These are phyloP conservation scores for Boletus fagicola DNA, from an alignment of 768 basidiomycete genomes.

Conservation along the genomic window DNA sequence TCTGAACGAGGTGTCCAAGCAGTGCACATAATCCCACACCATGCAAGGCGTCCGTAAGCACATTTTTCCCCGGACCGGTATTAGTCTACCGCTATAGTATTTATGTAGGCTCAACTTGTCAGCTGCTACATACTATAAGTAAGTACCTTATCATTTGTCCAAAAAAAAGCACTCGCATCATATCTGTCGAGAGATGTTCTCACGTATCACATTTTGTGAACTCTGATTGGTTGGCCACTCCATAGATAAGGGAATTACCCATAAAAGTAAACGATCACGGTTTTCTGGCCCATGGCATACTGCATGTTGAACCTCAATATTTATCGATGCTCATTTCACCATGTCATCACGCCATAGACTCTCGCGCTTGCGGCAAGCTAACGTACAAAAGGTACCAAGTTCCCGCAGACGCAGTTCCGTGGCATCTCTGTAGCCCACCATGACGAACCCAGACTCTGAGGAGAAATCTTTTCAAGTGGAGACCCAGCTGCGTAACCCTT, in stretches of 20 bases:
- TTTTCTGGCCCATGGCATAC: background rate
- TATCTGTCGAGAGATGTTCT: background rate
- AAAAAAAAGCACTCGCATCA: no score
- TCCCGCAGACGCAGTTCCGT: background rate
- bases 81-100: no score
- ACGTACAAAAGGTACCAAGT: background rate
- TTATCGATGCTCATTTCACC: background rate
- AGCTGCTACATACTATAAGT: no score
- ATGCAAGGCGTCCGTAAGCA: no score
- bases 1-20: no score
- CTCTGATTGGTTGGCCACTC: background rate
- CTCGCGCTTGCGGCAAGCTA: background rate
- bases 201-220: background rate
- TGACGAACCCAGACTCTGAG: conserved; percentile 4
- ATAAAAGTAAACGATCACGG: background rate
- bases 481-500: background rate
- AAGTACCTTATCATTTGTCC: no score
- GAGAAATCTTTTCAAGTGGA: conserved; percentile 13
- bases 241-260: background rate
- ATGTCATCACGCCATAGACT: conserved; percentile 8
- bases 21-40: no score
- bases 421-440: background rate
- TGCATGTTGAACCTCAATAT: background rate
- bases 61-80: no score
- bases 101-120: no score